A percentile compares a stretch with the other conserved stretches of the same genome.
These are phyloP conservation scores for Angomonas desouzai DNA, from an alignment of 208 protist species.

Conservation along the genomic window DNA sequence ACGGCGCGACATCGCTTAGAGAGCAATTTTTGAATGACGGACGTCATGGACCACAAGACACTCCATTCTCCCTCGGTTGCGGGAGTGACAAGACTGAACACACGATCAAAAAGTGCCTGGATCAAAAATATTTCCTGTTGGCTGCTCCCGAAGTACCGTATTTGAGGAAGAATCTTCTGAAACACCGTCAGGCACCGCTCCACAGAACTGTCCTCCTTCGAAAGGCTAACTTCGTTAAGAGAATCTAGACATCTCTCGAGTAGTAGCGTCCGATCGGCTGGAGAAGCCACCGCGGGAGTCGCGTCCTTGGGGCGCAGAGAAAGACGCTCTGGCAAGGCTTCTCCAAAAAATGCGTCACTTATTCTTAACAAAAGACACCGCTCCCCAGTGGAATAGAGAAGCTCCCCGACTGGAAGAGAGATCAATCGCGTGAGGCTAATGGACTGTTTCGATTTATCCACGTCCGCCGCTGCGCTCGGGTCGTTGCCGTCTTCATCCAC, in stretches of 20 bases:
- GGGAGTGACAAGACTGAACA: slow-evolving; percentile 38
- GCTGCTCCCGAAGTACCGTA: slow-evolving; percentile 38
- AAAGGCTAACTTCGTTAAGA: slow-evolving; percentile 25
- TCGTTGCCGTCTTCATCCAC: background rate
- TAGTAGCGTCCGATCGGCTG: background rate
- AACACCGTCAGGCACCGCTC: slow-evolving; percentile 33
- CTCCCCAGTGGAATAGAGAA: slow-evolving; percentile 6
- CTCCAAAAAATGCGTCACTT: background rate
- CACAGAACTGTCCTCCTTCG: background rate
- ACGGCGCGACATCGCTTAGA: slow-evolving; percentile 29
- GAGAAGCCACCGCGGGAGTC: too few species aligned
- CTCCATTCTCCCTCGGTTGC: slow-evolving; percentile 51
- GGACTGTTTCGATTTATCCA: background rate
- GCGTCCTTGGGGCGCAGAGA: background rate
- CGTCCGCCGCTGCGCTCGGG: background rate
- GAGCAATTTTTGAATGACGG: slow-evolving; percentile 46
- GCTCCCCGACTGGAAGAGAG: background rate
- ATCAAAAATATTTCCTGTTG: slow-evolving; percentile 64
- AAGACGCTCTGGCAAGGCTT: background rate
- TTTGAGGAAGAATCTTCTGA: slow-evolving; percentile 36
- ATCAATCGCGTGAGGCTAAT: background rate
- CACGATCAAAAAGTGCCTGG: slow-evolving; percentile 46
- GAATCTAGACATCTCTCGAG: slow-evolving; percentile 21
- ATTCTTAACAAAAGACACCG: background rate
- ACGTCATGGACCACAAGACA: slow-evolving; percentile 50